Conservation (phyloP, 1,284 basidiomycete species). For the Rhodotorula sp. region DNA sequence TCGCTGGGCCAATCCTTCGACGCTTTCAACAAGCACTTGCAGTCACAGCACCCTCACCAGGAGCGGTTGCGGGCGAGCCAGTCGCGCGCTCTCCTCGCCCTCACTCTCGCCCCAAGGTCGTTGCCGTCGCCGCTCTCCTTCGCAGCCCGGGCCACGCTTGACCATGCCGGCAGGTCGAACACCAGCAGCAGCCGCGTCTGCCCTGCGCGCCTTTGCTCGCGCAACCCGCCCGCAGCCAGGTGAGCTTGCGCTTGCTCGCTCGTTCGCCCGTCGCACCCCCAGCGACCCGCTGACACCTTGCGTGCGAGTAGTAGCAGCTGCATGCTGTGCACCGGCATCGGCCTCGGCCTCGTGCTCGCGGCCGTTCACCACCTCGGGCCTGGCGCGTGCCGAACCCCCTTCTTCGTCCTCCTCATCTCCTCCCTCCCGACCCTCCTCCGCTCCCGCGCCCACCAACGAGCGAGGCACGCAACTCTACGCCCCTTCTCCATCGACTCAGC, state of each 20-base stretch:
- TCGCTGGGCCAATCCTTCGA: not conserved
- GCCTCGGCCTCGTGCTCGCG: not conserved
- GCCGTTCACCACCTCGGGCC: not conserved
- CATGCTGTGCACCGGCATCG: too few relatives aligned
- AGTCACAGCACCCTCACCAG: not conserved
- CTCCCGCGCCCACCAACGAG: not conserved
- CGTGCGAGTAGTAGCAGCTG: not conserved
- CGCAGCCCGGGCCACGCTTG: not conserved
- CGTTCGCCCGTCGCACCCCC: not conserved
- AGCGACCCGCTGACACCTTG: too few relatives aligned
- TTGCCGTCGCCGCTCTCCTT: not conserved
- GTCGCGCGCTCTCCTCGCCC: too few relatives aligned
- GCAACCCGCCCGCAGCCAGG: constrained; percentile 4
- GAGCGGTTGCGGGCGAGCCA: not conserved
- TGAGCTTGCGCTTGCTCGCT: not conserved
- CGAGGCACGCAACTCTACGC: constrained; percentile 17
- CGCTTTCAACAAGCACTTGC: not conserved
- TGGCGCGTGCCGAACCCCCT: not conserved
- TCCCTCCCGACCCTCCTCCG: not conserved
- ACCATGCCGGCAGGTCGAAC: constrained; percentile 12
- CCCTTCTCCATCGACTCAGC: constrained; percentile 2
- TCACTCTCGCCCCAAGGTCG: not conserved
- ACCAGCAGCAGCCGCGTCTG: not conserved
- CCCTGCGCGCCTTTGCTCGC: constrained; percentile 1
- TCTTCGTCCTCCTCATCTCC: constrained; percentile 1